A percentile compares a stretch with the other conserved stretches of the same genome.
Evolutionary conservation across 2,329 filamentous ascomycete genomes (phyloP).

Genomic region (Fusarium musae): DNA sequence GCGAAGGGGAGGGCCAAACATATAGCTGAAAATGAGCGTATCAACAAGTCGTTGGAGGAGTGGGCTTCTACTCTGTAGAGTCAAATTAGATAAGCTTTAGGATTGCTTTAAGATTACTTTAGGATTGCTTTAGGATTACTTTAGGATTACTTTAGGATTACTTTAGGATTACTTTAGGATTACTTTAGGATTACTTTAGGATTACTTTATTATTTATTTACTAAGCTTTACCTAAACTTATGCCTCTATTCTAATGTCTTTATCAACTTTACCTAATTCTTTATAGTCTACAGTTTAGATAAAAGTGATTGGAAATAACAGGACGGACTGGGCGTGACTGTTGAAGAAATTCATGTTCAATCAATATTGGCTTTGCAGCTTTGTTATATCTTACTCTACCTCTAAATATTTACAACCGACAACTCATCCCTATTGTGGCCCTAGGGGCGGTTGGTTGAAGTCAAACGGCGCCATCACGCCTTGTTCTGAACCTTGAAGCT

Average conservation of each 20-base stretch:
- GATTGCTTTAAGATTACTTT: too few relatives aligned
- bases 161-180: not conserved
- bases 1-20: not conserved
- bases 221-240: not conserved
- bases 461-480: slow-evolving; percentile 45
- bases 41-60: not conserved
- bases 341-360: not conserved
- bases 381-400: not conserved
- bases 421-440: not conserved
- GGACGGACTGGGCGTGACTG: not conserved
- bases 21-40: not conserved
- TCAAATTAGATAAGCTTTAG: not conserved
- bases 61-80: not conserved
- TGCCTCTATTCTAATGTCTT: not conserved
- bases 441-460: slow-evolving; percentile 44
- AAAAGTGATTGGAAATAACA: not conserved
- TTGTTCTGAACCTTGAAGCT: slow-evolving; percentile 45
- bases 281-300: not conserved
- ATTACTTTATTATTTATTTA: not conserved
- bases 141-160: not conserved
- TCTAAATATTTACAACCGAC: not conserved
- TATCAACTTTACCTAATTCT: not conserved
- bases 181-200: too few relatives aligned
- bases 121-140: not conserved
- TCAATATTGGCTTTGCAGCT: not conserved